A percentile compares a stretch with the other conserved stretches of the same genome.
phyloP scores from a whole-genome alignment of 495 filamentous ascomycete genomes.

The Xylaria grammica region DNA sequence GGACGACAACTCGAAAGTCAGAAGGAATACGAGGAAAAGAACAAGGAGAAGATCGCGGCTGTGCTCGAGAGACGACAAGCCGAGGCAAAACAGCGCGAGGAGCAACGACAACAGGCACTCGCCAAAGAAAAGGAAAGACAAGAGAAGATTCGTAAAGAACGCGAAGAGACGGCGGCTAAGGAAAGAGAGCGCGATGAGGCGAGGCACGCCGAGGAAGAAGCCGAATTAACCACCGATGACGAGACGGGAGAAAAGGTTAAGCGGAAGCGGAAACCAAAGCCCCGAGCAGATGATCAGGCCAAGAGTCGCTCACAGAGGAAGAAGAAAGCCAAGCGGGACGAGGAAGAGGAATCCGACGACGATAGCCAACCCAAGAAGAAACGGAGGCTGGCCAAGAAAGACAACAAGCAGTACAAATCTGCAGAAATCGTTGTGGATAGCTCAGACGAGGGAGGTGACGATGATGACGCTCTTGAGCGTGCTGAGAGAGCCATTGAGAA shows the following conservation, averaged over 20 bases:
- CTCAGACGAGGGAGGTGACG: slow-evolving; percentile 43
- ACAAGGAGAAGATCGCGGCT: slow-evolving; percentile 78
- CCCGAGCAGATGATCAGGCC: slow-evolving; percentile 50
- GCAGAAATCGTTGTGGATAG: slow-evolving; percentile 80
- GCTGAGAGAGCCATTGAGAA: slow-evolving; percentile 46
- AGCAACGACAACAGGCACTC: slow-evolving; percentile 67
- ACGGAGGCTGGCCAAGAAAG: slow-evolving; percentile 63
- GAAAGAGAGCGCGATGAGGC: slow-evolving; percentile 70
- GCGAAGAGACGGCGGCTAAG: slow-evolving; percentile 75
- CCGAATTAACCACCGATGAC: slow-evolving; percentile 73
- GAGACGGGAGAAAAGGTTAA: slow-evolving; percentile 80
- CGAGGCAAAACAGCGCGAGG: slow-evolving; percentile 75
- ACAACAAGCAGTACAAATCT: slow-evolving; percentile 73
- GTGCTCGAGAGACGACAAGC: slow-evolving; percentile 78
- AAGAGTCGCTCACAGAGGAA: slow-evolving; percentile 65
- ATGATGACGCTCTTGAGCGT: slow-evolving; percentile 46
- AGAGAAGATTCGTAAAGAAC: slow-evolving; percentile 79
- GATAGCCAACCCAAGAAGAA: slow-evolving; percentile 62
- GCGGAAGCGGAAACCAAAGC: slow-evolving; percentile 63
- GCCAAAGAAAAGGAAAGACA: slow-evolving; percentile 72
- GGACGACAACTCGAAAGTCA: slow-evolving; percentile 83
- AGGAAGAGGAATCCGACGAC: slow-evolving; percentile 53
- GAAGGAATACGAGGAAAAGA: slow-evolving; percentile 90
- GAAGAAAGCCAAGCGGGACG: slow-evolving; percentile 65
- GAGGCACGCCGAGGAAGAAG: slow-evolving; percentile 75